Evolutionary conservation across 2,329 filamentous ascomycete genomes (phyloP), one percentile per base, ranked within the genome.

Genomic region (Colletotrichum destructivum): DNA sequence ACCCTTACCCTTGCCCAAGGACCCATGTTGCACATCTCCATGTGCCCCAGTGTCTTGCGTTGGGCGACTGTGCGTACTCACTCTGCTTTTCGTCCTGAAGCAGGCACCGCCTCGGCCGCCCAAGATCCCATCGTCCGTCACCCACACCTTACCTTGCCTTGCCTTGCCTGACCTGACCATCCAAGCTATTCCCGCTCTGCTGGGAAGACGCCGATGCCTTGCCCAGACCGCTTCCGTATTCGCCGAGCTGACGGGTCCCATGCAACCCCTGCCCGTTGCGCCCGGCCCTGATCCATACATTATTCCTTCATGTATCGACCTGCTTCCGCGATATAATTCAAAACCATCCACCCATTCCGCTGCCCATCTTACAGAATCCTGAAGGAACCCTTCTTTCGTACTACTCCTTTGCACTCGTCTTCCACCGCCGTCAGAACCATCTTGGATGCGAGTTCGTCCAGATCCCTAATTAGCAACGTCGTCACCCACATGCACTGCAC

Each of bases 31-130:
- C 51, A 69, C 59, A 69, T 71, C 69, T 66, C 66, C 70, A 72
- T 72, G 61, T 71, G 70, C 60, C 59, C 57, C 52, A 54, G 23
- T 72, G 70, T 72, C 70, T 72, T 73, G 72, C 70, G 62, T 65
- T 60, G 51, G 51, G 67, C 47, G 54, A 70, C 70, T 63, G 70
- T 69, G 64, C 54, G 51, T 46, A 38, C 63, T 70, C 52, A 59
- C 38, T 74, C 52, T 71, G 47, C 54, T 73, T 73, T 69, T 70
- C 72, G 61, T 70, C 70, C 72, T 74, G 71, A 73, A 71, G 73
- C 73, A 71, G 60, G 59, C 62, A 69, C 63, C 66, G 62, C 66
- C 59, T 71, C 73, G 66, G 66, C 66, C 71, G 46, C 44, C 35
- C 60, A 31, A 69, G 69, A 67, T 69, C 51, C 72, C 71, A 71